These are phyloP conservation scores for Endotrypanum monterogeii DNA, from an alignment of 208 protist genomes.

Conservation along the genomic window DNA sequence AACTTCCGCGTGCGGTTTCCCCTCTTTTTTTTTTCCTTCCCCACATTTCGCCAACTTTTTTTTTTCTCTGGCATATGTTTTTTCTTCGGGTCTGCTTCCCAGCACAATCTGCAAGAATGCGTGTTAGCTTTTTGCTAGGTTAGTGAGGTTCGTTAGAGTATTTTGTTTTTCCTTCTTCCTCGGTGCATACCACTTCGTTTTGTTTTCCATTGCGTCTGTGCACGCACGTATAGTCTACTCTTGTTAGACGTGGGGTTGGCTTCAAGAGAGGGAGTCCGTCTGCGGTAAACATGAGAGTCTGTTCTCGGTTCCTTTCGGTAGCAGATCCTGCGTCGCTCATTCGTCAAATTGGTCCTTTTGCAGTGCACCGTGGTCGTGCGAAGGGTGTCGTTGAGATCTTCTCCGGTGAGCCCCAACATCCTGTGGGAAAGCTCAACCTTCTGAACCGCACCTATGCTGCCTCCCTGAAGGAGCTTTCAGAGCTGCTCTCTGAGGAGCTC, in stretches of 20 bases:
- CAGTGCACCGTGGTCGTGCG: slow-evolving; percentile 28
- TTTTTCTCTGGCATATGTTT: neutral
- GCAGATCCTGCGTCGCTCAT: slow-evolving; percentile 19
- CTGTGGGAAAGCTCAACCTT: slow-evolving; percentile 59
- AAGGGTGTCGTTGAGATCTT: slow-evolving; percentile 58
- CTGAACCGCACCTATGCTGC: slow-evolving; percentile 47
- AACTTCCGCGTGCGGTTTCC: neutral
- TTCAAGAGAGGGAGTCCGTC: no score
- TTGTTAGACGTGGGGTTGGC: no score
- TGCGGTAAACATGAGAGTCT: neutral
- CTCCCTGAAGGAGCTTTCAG: slow-evolving; percentile 35
- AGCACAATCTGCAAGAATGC: neutral
- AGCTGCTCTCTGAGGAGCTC: slow-evolving; percentile 49
- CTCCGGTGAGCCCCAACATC: slow-evolving; percentile 37
- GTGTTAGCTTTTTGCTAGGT: neutral
- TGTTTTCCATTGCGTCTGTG: neutral
- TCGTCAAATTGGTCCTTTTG: slow-evolving; percentile 40
- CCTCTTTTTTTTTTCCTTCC: neutral
- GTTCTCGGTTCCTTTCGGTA: neutral
- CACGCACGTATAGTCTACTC: neutral
- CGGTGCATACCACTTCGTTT: neutral
- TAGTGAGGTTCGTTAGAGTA: neutral
- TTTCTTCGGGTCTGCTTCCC: neutral
- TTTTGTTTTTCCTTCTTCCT: neutral
- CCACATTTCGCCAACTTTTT: neutral